Evolutionary conservation across 176 grass and related monocot species (phyloP), one percentile per base, ranked within the genome.

Genomic region (Zea luxurians): DNA sequence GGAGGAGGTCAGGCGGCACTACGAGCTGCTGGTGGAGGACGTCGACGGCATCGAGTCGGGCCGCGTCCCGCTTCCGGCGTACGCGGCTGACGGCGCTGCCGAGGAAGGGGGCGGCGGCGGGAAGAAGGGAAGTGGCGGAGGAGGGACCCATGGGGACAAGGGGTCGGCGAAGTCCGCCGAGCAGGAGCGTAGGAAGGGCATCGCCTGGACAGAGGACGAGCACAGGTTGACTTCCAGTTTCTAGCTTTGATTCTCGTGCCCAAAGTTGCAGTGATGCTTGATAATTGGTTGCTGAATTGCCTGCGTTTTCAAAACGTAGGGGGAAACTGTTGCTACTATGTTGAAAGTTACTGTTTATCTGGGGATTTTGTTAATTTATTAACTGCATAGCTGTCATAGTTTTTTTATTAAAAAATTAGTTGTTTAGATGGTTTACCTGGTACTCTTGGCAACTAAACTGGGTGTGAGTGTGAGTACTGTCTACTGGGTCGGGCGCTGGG

Each of bases 131-230:
- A 41, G 71, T 4, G 77, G 88, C 1, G 86, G 83, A 17, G 88
- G 78, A 37, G 83, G 76, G 0, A 34, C 36, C 2, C 81, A 88
- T 17, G 79, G 75, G 43, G 89, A 83, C 1, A 94, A 94, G 85
- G 83, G 70, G 3, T 87, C 89, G 3, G 82, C 87, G 10, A 90
- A 89, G 83, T 83, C 87, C 2, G 85, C 95, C 2, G 95, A 94
- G 41, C 91, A 94, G 80, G 95, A 94, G 77, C 87, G 95, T 74
- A 74, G 89, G 64, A 98, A 94, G 70, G 95, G 95, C 50, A 92
- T 98, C 67, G 95, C 95, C 38, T 98, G 95, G 95, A 98, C 95
- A 15, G 95, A 98, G 79, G 95, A 98, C 62, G 95, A 98, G 57
- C 95, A 98, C 91, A 98, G 89, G 95, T 98, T 48, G 55, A 6